Evolutionary conservation across 2,329 filamentous ascomycete genomes (phyloP), one percentile per base, ranked within the genome.

Genomic region (Xylaria sp.): DNA sequence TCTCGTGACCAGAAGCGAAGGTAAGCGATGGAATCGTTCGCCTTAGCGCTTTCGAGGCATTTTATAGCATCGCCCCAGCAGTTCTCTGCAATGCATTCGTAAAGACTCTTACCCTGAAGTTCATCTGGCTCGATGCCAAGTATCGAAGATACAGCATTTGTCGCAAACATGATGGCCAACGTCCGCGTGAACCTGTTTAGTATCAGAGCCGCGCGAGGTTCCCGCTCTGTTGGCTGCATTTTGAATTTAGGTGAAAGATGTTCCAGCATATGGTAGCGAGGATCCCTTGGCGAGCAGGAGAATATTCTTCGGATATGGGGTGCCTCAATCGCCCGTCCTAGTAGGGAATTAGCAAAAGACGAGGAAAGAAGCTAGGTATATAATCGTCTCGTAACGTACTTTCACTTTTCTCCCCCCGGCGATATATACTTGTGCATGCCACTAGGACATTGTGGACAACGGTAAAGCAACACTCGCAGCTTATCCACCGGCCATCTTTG

Each of bases 1-100:
- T 96, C 91, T 62, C 92, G 87, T 76, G 92, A 95, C 87, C 90
- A 93, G 79, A 97, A 97, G 20, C 94, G 91, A 68, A 97, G 84
- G 75, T 97, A 97, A 1, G 94, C 93, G 75, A 97, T 96, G 1
- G 94, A 97, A 78, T 97, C 93, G 75, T 97, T 97, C 33, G 91
- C 91, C 78, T 97, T 97, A 25, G 94, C 93, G 72, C 91, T 92
- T 79, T 97, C 94, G 39, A 97, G 81, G 75, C 92, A 94, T 70
- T 89, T 88, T 41, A 95, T 89, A 3, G 93, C 93, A 74, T 96
- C 92, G 9, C 87, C 83, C 33, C 96, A 83, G 73, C 92, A 96
- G 69, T 90, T 91, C 73, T 92, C 89, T 66, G 92, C 88, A 60
- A 97, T 96, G 77, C 92, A 95, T 75, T 94, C 92, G 79, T 97